Evolutionary conservation across 169 alveolate species (phyloP), one percentile per base, ranked within the genome.

Genomic region (Miamiensis avidus): DNA sequence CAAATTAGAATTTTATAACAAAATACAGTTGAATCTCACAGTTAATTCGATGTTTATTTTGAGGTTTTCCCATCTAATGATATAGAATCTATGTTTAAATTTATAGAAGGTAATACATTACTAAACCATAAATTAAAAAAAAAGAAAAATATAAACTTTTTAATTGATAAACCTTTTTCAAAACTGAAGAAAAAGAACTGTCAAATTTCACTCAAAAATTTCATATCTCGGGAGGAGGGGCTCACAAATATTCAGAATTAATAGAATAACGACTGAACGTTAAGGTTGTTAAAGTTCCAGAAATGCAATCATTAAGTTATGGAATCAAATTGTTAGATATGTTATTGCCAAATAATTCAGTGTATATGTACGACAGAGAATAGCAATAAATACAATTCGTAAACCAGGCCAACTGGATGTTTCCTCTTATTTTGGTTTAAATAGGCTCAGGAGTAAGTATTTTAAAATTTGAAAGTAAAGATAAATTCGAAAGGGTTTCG

Each of bases 361-460:
- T 88, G 28, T 88, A 87, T 49, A 33, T 83, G 25, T 81, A 76
- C 81, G 34, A 76, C 81, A 28, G 65, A 34, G 65, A 74, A 49
- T 74, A 78, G n/a, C 81, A 81, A 33, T 75, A 81, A 81, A 33
- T 77, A 25, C 69, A 76, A 28, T 74, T 64, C 25, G 77, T 81
- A 29, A 34, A 82, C 73, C 25, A 79, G 69, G 49, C 74, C 26
- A 85, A 87, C 29, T 78, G 90, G 28, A 82, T 76, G 32, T 92
- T 85, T 78, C 95, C 95, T 33, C 89, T 89, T 82, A 82, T 92
- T 11, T 78, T 82, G 29, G 85, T 89, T 25, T 87, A 92, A 76
- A 89, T 92, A n/a, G 95, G 95, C 26, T 82, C 90, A 78, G 95
- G 95, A 0, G 93, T 89, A 4, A 89, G 93, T 34, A 89, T 92